These are phyloP conservation scores for Chlamydomonas eustigma DNA, from an alignment of 139 green algal genomes.

Conservation along the genomic window DNA sequence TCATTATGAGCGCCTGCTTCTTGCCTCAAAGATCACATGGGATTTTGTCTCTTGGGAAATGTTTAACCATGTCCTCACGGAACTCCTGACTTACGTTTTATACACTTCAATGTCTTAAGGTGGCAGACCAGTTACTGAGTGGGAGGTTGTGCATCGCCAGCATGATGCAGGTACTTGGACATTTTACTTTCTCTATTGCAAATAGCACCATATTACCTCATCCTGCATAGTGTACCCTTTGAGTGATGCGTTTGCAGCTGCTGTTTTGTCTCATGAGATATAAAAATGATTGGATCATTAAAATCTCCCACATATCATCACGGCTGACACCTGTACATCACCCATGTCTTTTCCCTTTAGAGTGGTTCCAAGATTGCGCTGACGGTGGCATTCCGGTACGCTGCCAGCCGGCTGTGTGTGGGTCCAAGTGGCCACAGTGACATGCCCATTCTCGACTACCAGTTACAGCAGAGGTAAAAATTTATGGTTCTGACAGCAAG, in stretches of 20 bases:
- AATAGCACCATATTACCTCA: too few species aligned
- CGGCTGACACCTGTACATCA: too few species aligned
- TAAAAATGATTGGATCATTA: too few species aligned
- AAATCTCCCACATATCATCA: too few species aligned
- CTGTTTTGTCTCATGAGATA: background rate
- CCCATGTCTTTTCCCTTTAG: background rate
- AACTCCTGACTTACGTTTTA: too few species aligned
- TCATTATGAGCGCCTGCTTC: too few species aligned
- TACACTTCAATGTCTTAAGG: slow-evolving; percentile 42
- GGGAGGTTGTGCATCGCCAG: slow-evolving; percentile 86
- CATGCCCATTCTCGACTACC: slow-evolving; percentile 86
- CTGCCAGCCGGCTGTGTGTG: slow-evolving; percentile 70
- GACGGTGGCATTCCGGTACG: slow-evolving; percentile 70
- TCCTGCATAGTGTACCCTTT: too few species aligned
- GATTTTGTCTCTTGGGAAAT: too few species aligned
- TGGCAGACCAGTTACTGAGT: slow-evolving; percentile 87
- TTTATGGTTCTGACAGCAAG: too few species aligned
- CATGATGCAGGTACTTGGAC: slow-evolving; percentile 67
- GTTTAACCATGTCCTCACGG: too few species aligned
- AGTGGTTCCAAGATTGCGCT: slow-evolving; percentile 66
- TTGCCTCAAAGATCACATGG: too few species aligned
- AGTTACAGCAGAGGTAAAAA: slow-evolving; percentile 75
- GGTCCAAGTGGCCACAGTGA: slow-evolving; percentile 72
- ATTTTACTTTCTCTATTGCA: too few species aligned
- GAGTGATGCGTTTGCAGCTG: background rate